These are phyloP conservation scores for Amphirosellinia nigrospora DNA, from an alignment of 495 filamentous ascomycete species.

Conservation along the genomic window DNA sequence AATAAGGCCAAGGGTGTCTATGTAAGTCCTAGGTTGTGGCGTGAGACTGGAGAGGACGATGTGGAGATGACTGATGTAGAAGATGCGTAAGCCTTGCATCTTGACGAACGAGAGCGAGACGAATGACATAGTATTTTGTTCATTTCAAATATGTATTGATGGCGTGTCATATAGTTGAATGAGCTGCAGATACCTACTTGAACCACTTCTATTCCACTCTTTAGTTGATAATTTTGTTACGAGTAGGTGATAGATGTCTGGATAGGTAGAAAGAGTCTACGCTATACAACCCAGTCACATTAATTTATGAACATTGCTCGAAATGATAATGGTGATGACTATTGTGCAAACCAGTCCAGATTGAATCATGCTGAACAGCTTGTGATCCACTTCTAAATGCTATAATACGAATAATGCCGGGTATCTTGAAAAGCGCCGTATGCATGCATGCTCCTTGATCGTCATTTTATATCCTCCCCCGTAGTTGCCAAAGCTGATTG, in stretches of 20 bases:
- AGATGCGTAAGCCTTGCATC: background rate
- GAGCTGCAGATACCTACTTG: background rate
- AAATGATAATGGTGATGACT: background rate
- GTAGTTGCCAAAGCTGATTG: slow-evolving; percentile 30
- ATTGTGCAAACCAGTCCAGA: background rate
- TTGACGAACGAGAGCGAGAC: background rate
- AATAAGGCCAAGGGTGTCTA: background rate
- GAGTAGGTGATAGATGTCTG: no score
- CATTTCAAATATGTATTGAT: background rate
- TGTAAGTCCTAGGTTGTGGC: background rate
- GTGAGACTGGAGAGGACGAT: background rate
- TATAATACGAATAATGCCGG: background rate
- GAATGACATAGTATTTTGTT: background rate
- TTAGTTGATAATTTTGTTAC: no score
- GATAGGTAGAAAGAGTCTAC: no score
- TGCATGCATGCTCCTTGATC: background rate
- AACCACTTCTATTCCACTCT: background rate
- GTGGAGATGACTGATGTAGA: background rate
- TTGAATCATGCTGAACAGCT: background rate
- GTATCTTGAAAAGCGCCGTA: slow-evolving; percentile 20
- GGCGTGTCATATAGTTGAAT: background rate
- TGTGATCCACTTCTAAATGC: background rate
- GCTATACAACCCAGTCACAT: background rate
- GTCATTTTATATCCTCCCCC: slow-evolving; percentile 3
- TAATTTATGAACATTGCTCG: background rate